Conservation (phyloP, 2,329 filamentous ascomycete species). For the Pestalotiopsis fici region DNA sequence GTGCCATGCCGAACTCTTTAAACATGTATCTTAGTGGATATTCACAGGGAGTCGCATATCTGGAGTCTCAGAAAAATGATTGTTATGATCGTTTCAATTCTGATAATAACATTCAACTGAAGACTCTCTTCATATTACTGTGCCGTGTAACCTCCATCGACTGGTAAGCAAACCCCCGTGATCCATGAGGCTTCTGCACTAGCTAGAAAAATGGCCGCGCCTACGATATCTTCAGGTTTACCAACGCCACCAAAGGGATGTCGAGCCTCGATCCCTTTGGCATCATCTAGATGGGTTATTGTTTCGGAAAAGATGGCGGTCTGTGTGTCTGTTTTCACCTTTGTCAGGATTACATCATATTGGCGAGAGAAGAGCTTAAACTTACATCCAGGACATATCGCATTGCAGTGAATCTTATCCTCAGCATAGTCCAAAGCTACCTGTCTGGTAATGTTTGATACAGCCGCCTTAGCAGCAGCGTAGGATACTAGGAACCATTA, state of each 20-base stretch:
- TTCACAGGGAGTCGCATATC: too few relatives aligned
- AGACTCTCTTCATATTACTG: too few relatives aligned
- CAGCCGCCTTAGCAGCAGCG: slow-evolving; percentile 49
- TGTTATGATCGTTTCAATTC: too few relatives aligned
- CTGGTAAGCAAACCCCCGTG: slow-evolving; percentile 7
- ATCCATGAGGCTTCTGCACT: slow-evolving; percentile 12
- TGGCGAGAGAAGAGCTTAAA: neutral
- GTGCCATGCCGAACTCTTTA: too few relatives aligned
- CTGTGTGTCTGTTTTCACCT: neutral
- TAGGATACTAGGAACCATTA: slow-evolving; percentile 35
- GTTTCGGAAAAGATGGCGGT: slow-evolving; percentile 17
- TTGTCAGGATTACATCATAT: neutral
- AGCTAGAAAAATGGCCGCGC: slow-evolving; percentile 11
- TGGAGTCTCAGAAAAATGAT: too few relatives aligned
- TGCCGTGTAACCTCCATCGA: slow-evolving; percentile 11
- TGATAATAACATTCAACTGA: too few relatives aligned
- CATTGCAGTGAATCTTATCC: slow-evolving; percentile 51
- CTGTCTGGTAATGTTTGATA: slow-evolving; percentile 48
- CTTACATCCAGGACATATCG: slow-evolving; percentile 50
- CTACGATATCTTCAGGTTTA: slow-evolving; percentile 11
- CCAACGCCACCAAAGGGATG: slow-evolving; percentile 12
- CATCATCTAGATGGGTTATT: slow-evolving; percentile 3
- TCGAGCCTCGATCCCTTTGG: neutral
- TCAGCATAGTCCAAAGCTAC: slow-evolving; percentile 50
- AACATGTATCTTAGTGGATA: too few relatives aligned